Evolutionary conservation across 352 stramenopile species (phyloP), one percentile per base, ranked within the genome.

Genomic region (Plasmopara muralis): DNA sequence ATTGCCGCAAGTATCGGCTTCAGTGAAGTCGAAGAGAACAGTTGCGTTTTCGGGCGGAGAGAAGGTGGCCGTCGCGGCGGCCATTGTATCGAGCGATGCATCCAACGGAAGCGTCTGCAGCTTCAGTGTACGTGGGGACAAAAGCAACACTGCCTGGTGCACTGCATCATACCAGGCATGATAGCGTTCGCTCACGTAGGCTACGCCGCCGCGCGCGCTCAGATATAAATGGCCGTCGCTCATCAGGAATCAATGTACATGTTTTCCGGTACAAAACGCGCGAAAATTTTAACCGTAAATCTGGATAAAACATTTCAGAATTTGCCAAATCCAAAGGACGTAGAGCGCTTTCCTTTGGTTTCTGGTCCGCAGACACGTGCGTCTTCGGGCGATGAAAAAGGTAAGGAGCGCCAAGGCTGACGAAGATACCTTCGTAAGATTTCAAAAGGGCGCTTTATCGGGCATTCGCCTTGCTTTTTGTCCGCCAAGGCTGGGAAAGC

Each of bases 151-250:
- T 29, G 68, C 78, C 25, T 65, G 44, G 42, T 91, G 77, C 12
- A 61, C 65, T 18, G 70, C 64, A 47, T 91, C 77, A 45, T 77
- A 72, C 77, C 78, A 90, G 15, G 57, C 39, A 25, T 56, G 63
- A 13, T 62, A 52, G 15, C 43, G 61, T 31, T 73, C 62, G 41
- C 45, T 60, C 0, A 47, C 63, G 53, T 81, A 85, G 48, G 69
- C 60, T 14, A 69, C 67, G 53, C 74, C 72, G 14, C 67, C 71
- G 43, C 56, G 62, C 29, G 63, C 69, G 28, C 64, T 77, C 31
- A 88, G 60, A 48, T 66, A 90, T 40, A 90, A 50, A 39, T 90
- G 79, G 2, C 72, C 72, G 35, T 86, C 64, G 57, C 73, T 76
- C 66, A 66, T 70, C 20, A 12, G 10, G 31, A 12, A 35, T 35